Evolutionary conservation across 208 protist genomes (phyloP), one percentile per base, ranked within the genome.

Genomic region (Wallacemonas rigidus): DNA sequence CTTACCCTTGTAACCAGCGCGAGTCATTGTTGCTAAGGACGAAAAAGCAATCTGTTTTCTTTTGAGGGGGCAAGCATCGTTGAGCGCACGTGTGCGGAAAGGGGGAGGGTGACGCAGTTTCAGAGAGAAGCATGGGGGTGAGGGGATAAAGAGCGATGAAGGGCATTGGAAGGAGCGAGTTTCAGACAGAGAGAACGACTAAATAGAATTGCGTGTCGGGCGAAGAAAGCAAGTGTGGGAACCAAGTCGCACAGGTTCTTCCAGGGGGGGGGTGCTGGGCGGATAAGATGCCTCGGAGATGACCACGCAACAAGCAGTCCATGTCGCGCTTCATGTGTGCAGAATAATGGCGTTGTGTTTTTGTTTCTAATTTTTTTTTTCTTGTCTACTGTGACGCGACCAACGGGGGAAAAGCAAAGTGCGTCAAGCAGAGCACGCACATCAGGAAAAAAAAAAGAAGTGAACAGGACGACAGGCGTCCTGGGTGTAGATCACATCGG

Each of bases 1-100:
- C 83, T 88, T 91, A 36, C 80, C 81, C 83, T 95, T 95, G 78
- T 85, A 81, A 7, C 83, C 90, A 77, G 87, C 87, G 80, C 87
- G 87, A 39, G 80, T 88, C 90, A 92, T 94, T 45, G 36, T 65
- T 65, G 60, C 36, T 65, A 44, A 62, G 40, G 26, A 47, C 70
- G 62, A 44, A 61, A 58, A 69, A 64, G 48, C 63, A 69, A 71
- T 43, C 60, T 55, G 51, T 69, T 69, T 69, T 58, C 50, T 69
- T 43, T 50, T 43, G 43, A 36, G 38, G 50, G 26, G 26, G 26
- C 26, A 26, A 26, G 26, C 26, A 26, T 26, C 26, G 26, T 26
- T 26, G 26, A 26, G 26, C 26, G 26, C 26, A 26, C 26, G 26
- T 26, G 26, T 26, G 26, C 26, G 26, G 26, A 26, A 26, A 26